Evolutionary conservation across 2,329 filamentous ascomycete genomes (phyloP).

Genomic region (Periconia sp.): DNA sequence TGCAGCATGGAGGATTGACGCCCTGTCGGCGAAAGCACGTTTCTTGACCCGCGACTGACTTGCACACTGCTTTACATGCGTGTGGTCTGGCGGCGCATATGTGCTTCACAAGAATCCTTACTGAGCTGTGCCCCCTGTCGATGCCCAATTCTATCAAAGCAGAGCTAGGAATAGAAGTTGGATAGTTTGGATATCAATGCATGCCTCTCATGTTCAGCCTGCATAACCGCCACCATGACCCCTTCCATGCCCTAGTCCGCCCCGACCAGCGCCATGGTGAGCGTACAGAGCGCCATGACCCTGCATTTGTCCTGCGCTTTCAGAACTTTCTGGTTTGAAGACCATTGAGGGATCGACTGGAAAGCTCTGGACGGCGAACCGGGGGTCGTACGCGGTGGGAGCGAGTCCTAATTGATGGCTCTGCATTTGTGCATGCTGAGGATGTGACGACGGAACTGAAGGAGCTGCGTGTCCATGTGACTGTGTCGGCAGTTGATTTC

Average conservation of each 20-base stretch:
- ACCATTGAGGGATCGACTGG: conserved; percentile 44
- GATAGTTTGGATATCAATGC: neutral
- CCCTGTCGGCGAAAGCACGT: neutral
- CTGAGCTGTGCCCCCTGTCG: conserved; percentile 4
- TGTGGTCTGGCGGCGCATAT: neutral
- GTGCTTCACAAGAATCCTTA: neutral
- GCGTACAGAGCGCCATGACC: conserved; percentile 17
- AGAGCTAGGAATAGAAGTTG: conserved; percentile 5
- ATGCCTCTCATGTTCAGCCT: conserved; percentile 13
- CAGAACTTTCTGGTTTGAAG: conserved; percentile 33
- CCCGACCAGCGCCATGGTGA: conserved; percentile 10
- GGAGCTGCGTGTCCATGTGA: conserved; percentile 30
- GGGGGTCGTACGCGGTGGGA: conserved; percentile 38
- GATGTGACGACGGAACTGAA: conserved; percentile 32
- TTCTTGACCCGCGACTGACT: neutral
- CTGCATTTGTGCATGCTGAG: conserved; percentile 36
- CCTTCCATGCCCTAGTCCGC: conserved; percentile 17
- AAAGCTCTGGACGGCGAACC: conserved; percentile 39
- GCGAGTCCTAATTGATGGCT: conserved; percentile 38
- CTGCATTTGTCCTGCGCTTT: conserved; percentile 17
- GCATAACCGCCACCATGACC: conserved; percentile 21
- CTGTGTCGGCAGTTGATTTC: conserved; percentile 19
- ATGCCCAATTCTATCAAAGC: conserved; percentile 3
- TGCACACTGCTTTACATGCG: neutral
- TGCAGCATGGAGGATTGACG: no score